Percentiles rank a stretch among this genome's conserved stretches.
These are phyloP conservation scores for Aspergillus asperescens DNA, from an alignment of 495 filamentous ascomycete genomes.

Conservation along the genomic window DNA sequence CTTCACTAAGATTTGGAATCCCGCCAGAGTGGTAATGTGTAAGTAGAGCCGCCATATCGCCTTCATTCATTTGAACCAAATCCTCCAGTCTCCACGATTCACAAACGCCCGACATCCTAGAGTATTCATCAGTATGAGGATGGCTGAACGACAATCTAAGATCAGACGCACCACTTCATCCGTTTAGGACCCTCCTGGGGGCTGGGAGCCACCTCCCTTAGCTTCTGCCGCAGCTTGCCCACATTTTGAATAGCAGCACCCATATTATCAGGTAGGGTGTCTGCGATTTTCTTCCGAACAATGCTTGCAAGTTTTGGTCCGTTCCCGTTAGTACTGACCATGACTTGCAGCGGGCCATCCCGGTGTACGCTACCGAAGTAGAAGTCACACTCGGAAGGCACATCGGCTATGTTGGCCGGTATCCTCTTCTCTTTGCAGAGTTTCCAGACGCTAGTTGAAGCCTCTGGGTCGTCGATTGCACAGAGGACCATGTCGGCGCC, in stretches of 20 bases:
- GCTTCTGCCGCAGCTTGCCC: constrained; percentile 69
- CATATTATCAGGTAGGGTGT: constrained; percentile 63
- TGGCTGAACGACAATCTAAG: neutral
- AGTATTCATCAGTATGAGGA: constrained; percentile 1
- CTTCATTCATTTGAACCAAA: constrained; percentile 74
- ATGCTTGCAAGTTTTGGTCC: constrained; percentile 87
- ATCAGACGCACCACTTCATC: constrained; percentile 72
- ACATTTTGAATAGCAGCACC: constrained; percentile 81
- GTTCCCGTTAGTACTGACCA: constrained; percentile 98
- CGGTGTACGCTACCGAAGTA: constrained; percentile 95
- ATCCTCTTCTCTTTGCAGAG: constrained; percentile 81
- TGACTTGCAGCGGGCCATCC: constrained; percentile 92
- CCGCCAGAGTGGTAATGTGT: constrained; percentile 55
- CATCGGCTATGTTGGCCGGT: constrained; percentile 92
- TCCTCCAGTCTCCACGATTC: constrained; percentile 83
- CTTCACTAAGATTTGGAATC: constrained; percentile 37
- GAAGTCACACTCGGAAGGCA: constrained; percentile 95
- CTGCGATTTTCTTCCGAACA: constrained; percentile 77
- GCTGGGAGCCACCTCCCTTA: constrained; percentile 69
- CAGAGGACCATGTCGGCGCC: constrained; percentile 79
- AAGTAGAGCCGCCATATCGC: constrained; percentile 76
- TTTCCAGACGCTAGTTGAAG: constrained; percentile 82
- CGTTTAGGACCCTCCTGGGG: constrained; percentile 73
- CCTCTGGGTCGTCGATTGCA: constrained; percentile 85
- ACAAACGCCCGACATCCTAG: constrained; percentile 84